These are phyloP conservation scores for Fusarium sp. DNA, from an alignment of 2,329 filamentous ascomycete species.

Conservation along the genomic window DNA sequence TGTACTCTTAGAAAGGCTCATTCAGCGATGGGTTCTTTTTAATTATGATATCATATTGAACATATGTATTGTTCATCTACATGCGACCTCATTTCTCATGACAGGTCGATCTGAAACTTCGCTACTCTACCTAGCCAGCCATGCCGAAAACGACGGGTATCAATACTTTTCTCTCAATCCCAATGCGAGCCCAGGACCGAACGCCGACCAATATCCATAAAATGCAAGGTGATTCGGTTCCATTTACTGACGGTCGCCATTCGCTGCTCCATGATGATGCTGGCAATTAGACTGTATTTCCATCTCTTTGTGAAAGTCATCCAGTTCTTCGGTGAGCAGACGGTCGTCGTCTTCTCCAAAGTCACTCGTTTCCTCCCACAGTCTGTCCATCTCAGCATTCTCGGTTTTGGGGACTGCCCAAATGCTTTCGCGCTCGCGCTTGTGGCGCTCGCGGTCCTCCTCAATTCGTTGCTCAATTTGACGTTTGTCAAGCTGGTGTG, in stretches of 20 bases:
- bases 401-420: conserved; percentile 79
- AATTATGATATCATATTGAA: conserved; percentile 26
- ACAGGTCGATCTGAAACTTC: conserved; percentile 2
- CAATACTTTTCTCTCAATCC: conserved; percentile 35
- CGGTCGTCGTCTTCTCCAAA: conserved; percentile 87
- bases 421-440: conserved; percentile 87
- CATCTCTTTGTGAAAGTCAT: conserved; percentile 57
- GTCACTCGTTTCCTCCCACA: conserved; percentile 90
- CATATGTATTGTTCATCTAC: background rate
- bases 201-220: conserved; percentile 42
- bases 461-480: conserved; percentile 97
- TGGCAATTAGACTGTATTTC: conserved; percentile 50
- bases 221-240: background rate
- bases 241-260: conserved; percentile 43
- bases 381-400: conserved; percentile 76
- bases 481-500: conserved; percentile 74
- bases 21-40: conserved; percentile 25
- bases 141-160: conserved; percentile 43
- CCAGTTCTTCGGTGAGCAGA: conserved; percentile 76
- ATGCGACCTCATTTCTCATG: background rate
- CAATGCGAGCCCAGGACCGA: conserved; percentile 26
- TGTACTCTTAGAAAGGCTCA: conserved; percentile 35
- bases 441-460: conserved; percentile 94
- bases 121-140: conserved; percentile 3
- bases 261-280: conserved; percentile 47